A percentile compares a stretch with the other conserved stretches of the same genome.
Conservation (phyloP, 257 asterid species). For the Rubia yunnanensis region DNA sequence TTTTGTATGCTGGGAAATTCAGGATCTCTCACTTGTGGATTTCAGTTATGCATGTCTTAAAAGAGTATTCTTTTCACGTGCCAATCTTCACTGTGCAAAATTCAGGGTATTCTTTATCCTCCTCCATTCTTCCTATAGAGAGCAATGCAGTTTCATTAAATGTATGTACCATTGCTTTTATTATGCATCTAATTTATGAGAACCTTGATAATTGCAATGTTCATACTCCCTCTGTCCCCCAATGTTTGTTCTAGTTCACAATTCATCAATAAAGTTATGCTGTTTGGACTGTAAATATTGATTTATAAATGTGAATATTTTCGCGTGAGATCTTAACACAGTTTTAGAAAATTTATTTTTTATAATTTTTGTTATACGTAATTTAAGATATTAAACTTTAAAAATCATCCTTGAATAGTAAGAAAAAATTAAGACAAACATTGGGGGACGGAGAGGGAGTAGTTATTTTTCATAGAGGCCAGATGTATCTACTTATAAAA, state of each 20-base stretch:
- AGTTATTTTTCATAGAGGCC: neutral
- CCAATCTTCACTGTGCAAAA: constrained; percentile 88
- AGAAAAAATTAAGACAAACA: too few relatives aligned
- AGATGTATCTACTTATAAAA: neutral
- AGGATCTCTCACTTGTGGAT: constrained; percentile 89
- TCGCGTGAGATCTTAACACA: too few relatives aligned
- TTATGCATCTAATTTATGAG: neutral
- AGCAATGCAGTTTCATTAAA: neutral
- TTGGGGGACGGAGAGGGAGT: too few relatives aligned
- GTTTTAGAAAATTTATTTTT: too few relatives aligned
- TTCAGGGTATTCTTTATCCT: constrained; percentile 40
- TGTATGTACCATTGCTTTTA: neutral
- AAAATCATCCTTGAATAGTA: too few relatives aligned
- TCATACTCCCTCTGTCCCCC: too few relatives aligned
- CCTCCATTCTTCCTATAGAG: neutral
- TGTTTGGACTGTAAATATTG: too few relatives aligned
- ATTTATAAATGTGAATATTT: too few relatives aligned
- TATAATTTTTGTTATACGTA: too few relatives aligned
- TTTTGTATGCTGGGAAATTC: constrained; percentile 12
- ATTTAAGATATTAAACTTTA: too few relatives aligned
- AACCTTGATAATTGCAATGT: neutral
- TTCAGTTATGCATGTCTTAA: constrained; percentile 89
- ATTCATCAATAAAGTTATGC: too few relatives aligned
- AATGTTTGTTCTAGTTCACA: too few relatives aligned
- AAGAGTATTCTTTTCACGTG: constrained; percentile 79